Evolutionary conservation across 2,329 filamentous ascomycete species (phyloP).

Genomic region (Scytalidium lignicola): DNA sequence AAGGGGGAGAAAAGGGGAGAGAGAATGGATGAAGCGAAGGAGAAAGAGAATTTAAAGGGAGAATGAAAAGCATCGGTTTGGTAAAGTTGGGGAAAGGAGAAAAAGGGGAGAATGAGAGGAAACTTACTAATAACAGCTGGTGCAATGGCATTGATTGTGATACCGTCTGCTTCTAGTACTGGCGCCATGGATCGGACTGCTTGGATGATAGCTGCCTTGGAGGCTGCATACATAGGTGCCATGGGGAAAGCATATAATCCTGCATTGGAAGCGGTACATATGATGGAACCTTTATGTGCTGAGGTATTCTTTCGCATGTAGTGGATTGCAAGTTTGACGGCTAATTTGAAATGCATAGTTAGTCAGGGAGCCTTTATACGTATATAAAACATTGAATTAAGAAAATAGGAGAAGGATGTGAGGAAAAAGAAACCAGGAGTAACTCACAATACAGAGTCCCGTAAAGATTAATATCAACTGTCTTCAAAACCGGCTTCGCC

Average conservation of each 20-base stretch:
- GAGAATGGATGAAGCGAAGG: too few species aligned
- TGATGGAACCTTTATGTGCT: conserved; percentile 32
- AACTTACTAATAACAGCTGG: conserved; percentile 43
- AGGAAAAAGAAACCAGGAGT: background rate
- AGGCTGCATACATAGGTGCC: conserved; percentile 43
- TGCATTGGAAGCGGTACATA: conserved; percentile 49
- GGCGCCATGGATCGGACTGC: conserved; percentile 42
- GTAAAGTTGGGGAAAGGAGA: conserved; percentile 1
- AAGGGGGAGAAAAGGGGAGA: too few species aligned
- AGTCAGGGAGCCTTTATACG: too few species aligned
- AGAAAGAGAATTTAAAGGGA: too few species aligned
- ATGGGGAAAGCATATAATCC: conserved; percentile 47
- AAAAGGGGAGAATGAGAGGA: background rate
- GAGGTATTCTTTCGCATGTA: conserved; percentile 43
- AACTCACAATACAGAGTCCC: conserved; percentile 19
- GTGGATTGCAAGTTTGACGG: conserved; percentile 42
- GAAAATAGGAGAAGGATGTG: background rate
- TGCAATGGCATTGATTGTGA: conserved; percentile 45
- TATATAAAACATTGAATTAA: background rate
- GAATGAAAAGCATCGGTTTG: too few species aligned
- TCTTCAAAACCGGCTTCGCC: conserved; percentile 16
- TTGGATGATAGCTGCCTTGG: conserved; percentile 43
- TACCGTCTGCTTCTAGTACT: conserved; percentile 33
- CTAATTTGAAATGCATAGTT: conserved; percentile 21
- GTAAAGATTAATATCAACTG: conserved; percentile 18